phyloP scores from a whole-genome alignment of 345 rosid genomes.

The Eucalyptus erythrocorys region DNA sequence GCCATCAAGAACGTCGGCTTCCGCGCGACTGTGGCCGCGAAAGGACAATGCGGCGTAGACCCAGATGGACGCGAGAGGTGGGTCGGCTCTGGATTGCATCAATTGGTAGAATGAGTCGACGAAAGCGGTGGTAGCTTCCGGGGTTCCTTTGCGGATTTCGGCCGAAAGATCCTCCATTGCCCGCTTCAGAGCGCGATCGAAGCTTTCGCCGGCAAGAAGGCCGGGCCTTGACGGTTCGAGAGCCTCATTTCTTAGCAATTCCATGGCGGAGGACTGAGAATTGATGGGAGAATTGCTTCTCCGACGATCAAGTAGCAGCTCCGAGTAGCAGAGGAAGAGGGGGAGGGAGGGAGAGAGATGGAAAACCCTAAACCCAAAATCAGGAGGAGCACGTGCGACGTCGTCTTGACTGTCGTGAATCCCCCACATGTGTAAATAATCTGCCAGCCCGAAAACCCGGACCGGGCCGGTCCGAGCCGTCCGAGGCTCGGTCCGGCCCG shows the following conservation, averaged over 20 bases:
- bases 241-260: neutral
- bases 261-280: neutral
- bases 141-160: constrained; percentile 12
- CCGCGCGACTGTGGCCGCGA: neutral
- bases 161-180: constrained; percentile 15
- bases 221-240: neutral
- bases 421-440: neutral
- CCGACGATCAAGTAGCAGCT: neutral
- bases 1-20: constrained; percentile 9
- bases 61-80: constrained; percentile 50
- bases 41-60: constrained; percentile 27
- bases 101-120: constrained; percentile 18
- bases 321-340: neutral
- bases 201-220: constrained; percentile 12
- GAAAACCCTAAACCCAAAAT: neutral
- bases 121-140: constrained; percentile 9
- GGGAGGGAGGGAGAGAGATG: neutral
- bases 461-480: neutral
- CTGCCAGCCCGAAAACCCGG: neutral
- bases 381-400: neutral
- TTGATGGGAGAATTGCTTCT: neutral
- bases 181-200: constrained; percentile 5
- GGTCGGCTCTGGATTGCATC: constrained; percentile 37
- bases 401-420: neutral
- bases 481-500: neutral